Conservation (phyloP, 176 grass and related monocot genomes). For the Chrysopogon serrulatus region DNA sequence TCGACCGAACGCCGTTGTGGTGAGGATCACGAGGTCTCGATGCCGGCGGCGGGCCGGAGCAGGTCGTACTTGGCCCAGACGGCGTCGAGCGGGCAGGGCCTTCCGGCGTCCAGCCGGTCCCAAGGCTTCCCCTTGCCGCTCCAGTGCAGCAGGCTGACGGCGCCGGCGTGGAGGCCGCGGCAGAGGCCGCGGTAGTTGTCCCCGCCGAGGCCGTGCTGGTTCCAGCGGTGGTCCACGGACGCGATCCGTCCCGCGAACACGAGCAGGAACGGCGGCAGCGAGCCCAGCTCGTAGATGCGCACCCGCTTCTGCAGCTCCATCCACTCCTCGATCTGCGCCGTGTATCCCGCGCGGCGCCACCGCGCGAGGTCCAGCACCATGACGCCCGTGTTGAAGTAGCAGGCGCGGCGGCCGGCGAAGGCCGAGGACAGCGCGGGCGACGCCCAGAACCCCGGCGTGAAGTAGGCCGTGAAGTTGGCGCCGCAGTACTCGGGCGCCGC, state of each 20-base stretch:
- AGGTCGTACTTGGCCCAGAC: slow-evolving; percentile 88
- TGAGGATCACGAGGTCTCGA: slow-evolving; percentile 48
- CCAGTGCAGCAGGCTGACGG: slow-evolving; percentile 89
- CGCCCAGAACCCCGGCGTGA: slow-evolving; percentile 77
- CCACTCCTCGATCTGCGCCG: slow-evolving; percentile 73
- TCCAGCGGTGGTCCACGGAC: slow-evolving; percentile 72
- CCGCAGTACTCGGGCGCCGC: slow-evolving; percentile 87
- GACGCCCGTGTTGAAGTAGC: slow-evolving; percentile 94
- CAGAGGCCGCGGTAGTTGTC: slow-evolving; percentile 78
- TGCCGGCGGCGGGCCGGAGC: slow-evolving; percentile 27
- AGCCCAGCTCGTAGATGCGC: slow-evolving; percentile 88
- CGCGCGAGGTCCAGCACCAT: slow-evolving; percentile 74
- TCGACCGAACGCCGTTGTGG: slow-evolving; percentile 4
- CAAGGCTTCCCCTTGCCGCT: slow-evolving; percentile 90
- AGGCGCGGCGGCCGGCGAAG: slow-evolving; percentile 46
- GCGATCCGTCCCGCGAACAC: slow-evolving; percentile 79
- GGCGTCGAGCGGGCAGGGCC: slow-evolving; percentile 72
- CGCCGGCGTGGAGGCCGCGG: slow-evolving; percentile 72
- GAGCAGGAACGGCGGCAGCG: slow-evolving; percentile 81
- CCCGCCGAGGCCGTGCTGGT: slow-evolving; percentile 90
- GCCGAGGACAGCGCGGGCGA: slow-evolving; percentile 25
- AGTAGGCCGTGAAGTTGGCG: slow-evolving; percentile 82
- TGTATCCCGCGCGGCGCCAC: slow-evolving; percentile 54
- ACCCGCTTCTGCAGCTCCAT: slow-evolving; percentile 81
- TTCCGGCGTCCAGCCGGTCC: slow-evolving; percentile 54